phyloP scores from a whole-genome alignment of 768 basidiomycete species.

The Boletus rufocinnamomeus region DNA sequence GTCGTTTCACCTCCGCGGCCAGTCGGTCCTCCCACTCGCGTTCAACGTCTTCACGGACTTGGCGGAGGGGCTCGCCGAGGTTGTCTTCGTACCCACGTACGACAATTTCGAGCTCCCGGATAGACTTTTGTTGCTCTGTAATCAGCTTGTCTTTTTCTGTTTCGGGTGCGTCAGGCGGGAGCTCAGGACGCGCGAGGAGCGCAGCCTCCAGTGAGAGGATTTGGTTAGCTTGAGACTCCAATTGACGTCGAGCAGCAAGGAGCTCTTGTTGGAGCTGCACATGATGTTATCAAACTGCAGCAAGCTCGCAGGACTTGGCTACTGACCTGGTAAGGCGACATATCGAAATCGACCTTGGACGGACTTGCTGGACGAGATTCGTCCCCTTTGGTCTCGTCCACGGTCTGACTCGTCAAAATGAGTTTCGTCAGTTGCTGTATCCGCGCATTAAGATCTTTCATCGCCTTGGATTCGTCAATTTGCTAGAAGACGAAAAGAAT shows the following conservation, averaged over 20 bases:
- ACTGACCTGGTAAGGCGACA: conserved; percentile 79
- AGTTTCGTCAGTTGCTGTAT: conserved; percentile 84
- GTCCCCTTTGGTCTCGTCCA: conserved; percentile 66
- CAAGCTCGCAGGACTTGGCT: background rate
- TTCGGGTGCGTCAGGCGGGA: conserved; percentile 65
- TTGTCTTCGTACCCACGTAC: conserved; percentile 74
- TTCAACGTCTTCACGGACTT: conserved; percentile 73
- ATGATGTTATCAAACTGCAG: background rate
- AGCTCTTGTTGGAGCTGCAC: conserved; percentile 84
- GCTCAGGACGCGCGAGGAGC: conserved; percentile 66
- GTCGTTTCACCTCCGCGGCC: conserved; percentile 54
- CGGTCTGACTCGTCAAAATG: conserved; percentile 82
- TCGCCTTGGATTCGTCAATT: conserved; percentile 83
- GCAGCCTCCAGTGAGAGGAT: conserved; percentile 83
- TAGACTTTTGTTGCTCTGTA: conserved; percentile 69
- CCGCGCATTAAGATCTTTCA: conserved; percentile 77
- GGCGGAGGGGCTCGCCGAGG: conserved; percentile 64
- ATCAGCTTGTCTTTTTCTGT: conserved; percentile 76
- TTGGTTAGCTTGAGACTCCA: conserved; percentile 80
- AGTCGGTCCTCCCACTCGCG: conserved; percentile 66
- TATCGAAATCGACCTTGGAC: conserved; percentile 85
- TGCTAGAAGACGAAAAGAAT: conserved; percentile 45
- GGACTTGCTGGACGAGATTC: conserved; percentile 82
- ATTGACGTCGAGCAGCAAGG: conserved; percentile 69
- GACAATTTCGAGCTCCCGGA: conserved; percentile 75